Evolutionary conservation across 345 rosid genomes (phyloP), one percentile per base, ranked within the genome.

Genomic region (Hibiscus tridactylites): DNA sequence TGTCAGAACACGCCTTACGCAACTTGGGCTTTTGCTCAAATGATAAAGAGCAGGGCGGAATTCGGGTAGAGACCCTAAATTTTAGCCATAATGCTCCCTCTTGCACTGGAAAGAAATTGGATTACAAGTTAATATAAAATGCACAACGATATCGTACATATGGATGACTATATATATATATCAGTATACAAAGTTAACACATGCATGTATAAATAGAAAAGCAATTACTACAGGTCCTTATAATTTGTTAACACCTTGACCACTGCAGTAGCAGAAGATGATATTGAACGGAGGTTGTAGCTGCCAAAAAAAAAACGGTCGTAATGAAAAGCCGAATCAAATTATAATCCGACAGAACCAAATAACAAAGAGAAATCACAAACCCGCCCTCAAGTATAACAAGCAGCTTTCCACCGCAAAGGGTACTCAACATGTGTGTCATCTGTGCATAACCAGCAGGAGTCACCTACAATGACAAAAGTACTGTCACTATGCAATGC

Each of bases 301-400:
- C 95, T 91, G 92, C 88, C 68, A 65, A 13, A 49, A 68, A 49
- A 68, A 74, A 12, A 52, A 54, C 63, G 3, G n/a, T 49, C n/a
- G 13, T 29, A 49, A 59, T 61, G 76, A 61, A 65, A 26, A 58
- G 42, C 52, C 4, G 9, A 31, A 57, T 47, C 10, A 4, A 16
- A 72, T 42, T 33, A 56, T 37, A 42, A 68, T 54, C 37, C 73
- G 47, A 60, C 54, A 52, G 31, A 49, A 70, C 44, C 10, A 65
- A 65, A 60, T 56, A 42, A 58, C 57, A 62, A 26, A 71, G 56
- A 56, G 59, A 11, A 67, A 70, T 75, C 28, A 78, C 86, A 8
- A 71, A 92, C 97, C 99, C 96, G 85, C 97, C 99, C 90, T 95
- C 97, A 15, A 95, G 97, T 80, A 95, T 86, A 61, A 92, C 93